A percentile compares a stretch with the other conserved stretches of the same genome.
phyloP scores from a whole-genome alignment of 371 early-diverging fungal species.

The Rhizopus arrhizus region DNA sequence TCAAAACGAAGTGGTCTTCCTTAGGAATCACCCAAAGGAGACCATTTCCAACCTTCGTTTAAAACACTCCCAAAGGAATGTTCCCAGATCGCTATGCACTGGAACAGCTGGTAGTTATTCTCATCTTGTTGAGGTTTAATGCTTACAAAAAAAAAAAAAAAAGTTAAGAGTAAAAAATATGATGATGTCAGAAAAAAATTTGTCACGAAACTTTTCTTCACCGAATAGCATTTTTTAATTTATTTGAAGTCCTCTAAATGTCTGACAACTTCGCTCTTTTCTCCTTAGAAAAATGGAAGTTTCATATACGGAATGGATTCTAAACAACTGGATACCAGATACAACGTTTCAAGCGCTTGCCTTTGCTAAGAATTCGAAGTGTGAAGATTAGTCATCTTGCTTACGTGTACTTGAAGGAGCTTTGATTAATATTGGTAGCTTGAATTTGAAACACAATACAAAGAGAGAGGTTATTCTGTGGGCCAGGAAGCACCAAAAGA shows the following conservation, averaged over 20 bases:
- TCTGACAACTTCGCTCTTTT: too few species aligned
- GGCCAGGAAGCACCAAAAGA: slow-evolving; percentile 11
- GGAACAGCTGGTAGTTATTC: slow-evolving; percentile 19
- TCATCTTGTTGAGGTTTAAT: slow-evolving; percentile 1
- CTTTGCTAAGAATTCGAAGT: slow-evolving; percentile 8
- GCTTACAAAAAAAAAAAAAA: not conserved
- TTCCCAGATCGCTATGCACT: slow-evolving; percentile 16
- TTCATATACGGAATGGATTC: slow-evolving; percentile 9
- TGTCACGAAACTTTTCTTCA: too few species aligned
- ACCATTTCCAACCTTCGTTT: slow-evolving; percentile 17
- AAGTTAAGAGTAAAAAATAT: not conserved
- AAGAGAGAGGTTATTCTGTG: slow-evolving; percentile 10
- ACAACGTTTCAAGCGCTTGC: slow-evolving; percentile 11
- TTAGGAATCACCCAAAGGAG: slow-evolving; percentile 9
- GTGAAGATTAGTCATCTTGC: slow-evolving; percentile 18
- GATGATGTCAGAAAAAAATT: too few species aligned
- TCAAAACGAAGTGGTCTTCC: slow-evolving; percentile 20
- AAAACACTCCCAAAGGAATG: slow-evolving; percentile 13
- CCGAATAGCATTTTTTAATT: too few species aligned
- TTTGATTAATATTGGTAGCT: not conserved
- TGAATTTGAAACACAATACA: slow-evolving; percentile 11
- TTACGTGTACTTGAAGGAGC: slow-evolving; percentile 7
- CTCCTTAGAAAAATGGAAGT: too few species aligned
- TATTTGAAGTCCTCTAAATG: too few species aligned
- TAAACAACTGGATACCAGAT: slow-evolving; percentile 8